A percentile compares a stretch with the other conserved stretches of the same genome.
Evolutionary conservation across 2,329 filamentous ascomycete species (phyloP).

Genomic region (Ceratocystiopsis sp.): DNA sequence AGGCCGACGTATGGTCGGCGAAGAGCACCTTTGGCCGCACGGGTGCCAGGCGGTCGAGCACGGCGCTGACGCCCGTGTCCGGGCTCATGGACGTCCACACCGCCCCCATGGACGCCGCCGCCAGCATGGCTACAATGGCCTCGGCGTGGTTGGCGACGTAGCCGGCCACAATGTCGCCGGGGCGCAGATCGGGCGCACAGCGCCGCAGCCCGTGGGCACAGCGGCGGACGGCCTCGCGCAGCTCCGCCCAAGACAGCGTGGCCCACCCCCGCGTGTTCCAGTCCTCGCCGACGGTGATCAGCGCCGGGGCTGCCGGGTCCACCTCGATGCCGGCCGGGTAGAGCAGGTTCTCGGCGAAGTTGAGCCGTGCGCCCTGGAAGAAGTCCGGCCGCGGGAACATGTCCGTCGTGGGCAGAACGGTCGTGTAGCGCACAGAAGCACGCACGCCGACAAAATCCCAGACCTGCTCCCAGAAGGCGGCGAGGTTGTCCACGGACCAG

Average conservation of each 20-base stretch:
- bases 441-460: conserved; percentile 71
- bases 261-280: conserved; percentile 30
- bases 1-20: conserved; percentile 72
- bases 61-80: conserved; percentile 80
- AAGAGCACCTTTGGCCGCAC: conserved; percentile 73
- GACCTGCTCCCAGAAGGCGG: conserved; percentile 67
- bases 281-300: conserved; percentile 66
- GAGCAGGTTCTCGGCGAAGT: conserved; percentile 90
- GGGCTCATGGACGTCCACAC: conserved; percentile 90
- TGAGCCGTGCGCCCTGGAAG: conserved; percentile 63
- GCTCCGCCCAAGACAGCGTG: conserved; percentile 53
- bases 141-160: conserved; percentile 85
- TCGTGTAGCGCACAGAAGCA: conserved; percentile 48
- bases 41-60: conserved; percentile 72
- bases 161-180: conserved; percentile 42
- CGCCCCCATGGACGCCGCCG: conserved; percentile 64
- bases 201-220: conserved; percentile 53
- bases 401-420: conserved; percentile 45
- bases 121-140: conserved; percentile 75
- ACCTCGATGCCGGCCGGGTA: conserved; percentile 44
- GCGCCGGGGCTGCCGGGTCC: conserved; percentile 44
- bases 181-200: conserved; percentile 37
- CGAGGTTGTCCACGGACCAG: conserved; percentile 68
- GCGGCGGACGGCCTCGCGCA: conserved; percentile 59
- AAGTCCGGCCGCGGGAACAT: conserved; percentile 83